phyloP scores from a whole-genome alignment of 2,329 filamentous ascomycete species.

The Neonectria coccinea region DNA sequence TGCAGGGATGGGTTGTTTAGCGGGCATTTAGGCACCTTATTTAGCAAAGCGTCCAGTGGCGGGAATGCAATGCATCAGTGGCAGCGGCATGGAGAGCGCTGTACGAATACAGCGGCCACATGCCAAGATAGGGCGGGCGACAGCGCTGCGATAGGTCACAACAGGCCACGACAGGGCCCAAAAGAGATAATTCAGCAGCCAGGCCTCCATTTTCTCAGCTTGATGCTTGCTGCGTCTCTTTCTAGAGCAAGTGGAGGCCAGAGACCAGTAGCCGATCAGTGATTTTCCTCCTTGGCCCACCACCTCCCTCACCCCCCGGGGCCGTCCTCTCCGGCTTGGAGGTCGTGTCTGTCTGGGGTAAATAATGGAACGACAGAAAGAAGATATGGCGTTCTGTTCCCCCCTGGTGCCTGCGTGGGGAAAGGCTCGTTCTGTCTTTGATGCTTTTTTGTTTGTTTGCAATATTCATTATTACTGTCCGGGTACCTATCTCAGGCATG shows the following conservation, averaged over 20 bases:
- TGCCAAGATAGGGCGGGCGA: background rate
- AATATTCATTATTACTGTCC: too few relatives aligned
- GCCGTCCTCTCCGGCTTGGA: conserved; percentile 13
- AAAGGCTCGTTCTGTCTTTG: background rate
- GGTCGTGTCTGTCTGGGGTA: conserved; percentile 26
- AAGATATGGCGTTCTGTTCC: conserved; percentile 21
- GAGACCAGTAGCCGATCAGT: background rate
- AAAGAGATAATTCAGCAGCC: background rate
- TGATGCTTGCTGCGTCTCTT: background rate
- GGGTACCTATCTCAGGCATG: too few relatives aligned
- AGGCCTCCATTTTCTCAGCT: background rate
- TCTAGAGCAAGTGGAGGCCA: conserved; percentile 13
- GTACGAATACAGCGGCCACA: background rate
- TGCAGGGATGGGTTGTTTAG: conserved; percentile 25
- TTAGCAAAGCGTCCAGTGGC: background rate
- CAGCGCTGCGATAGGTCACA: conserved; percentile 4
- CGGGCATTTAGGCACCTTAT: too few relatives aligned
- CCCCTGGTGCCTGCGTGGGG: conserved; percentile 26
- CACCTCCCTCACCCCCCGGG: conserved; percentile 1
- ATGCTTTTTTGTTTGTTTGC: too few relatives aligned
- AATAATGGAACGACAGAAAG: conserved; percentile 23
- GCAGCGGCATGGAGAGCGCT: background rate
- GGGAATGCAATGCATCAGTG: conserved; percentile 22
- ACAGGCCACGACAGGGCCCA: conserved; percentile 5
- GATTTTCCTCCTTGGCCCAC: background rate